Evolutionary conservation across 2,329 filamentous ascomycete genomes (phyloP).

Genomic region (Immersiporthe knoxdaviesiana): DNA sequence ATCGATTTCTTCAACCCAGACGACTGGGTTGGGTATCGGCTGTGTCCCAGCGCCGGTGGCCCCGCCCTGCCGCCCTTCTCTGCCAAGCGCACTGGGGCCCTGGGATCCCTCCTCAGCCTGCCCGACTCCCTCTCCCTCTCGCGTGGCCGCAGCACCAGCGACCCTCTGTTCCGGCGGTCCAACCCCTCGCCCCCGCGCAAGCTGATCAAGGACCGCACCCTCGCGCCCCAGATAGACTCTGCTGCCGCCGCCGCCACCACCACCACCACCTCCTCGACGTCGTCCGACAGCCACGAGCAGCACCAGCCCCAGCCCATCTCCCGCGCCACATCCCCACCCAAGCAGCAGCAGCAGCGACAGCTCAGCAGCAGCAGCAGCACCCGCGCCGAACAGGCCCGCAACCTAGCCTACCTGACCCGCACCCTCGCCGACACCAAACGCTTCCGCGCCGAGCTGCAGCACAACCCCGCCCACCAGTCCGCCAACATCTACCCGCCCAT

Average conservation of each 20-base stretch:
- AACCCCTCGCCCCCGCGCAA: slow-evolving; percentile 37
- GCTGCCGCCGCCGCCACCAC: slow-evolving; percentile 14
- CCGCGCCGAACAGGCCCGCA: slow-evolving; percentile 52
- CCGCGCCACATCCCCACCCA: slow-evolving; percentile 25
- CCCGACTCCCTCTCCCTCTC: slow-evolving; percentile 47
- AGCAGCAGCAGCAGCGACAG: slow-evolving; percentile 3
- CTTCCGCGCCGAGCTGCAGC: slow-evolving; percentile 77
- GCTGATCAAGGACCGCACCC: slow-evolving; percentile 41
- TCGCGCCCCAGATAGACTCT: slow-evolving; percentile 53
- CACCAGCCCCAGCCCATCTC: slow-evolving; percentile 34
- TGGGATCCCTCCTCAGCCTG: slow-evolving; percentile 53
- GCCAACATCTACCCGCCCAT: slow-evolving; percentile 81
- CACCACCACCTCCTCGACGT: slow-evolving; percentile 28
- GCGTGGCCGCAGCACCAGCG: slow-evolving; percentile 49
- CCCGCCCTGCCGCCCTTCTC: slow-evolving; percentile 63
- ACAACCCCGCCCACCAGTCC: slow-evolving; percentile 59
- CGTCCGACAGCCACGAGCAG: slow-evolving; percentile 29
- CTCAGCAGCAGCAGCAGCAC: not conserved
- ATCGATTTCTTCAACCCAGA: slow-evolving; percentile 83
- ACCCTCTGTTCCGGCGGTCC: slow-evolving; percentile 35
- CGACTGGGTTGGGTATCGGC: slow-evolving; percentile 76
- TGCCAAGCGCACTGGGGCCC: slow-evolving; percentile 42
- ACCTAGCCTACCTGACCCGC: slow-evolving; percentile 70
- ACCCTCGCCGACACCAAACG: slow-evolving; percentile 70
- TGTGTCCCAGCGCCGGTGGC: slow-evolving; percentile 75